A percentile compares a stretch with the other conserved stretches of the same genome.
phyloP scores from a whole-genome alignment of 1,284 basidiomycete species.

The Melampsora allii-populina region DNA sequence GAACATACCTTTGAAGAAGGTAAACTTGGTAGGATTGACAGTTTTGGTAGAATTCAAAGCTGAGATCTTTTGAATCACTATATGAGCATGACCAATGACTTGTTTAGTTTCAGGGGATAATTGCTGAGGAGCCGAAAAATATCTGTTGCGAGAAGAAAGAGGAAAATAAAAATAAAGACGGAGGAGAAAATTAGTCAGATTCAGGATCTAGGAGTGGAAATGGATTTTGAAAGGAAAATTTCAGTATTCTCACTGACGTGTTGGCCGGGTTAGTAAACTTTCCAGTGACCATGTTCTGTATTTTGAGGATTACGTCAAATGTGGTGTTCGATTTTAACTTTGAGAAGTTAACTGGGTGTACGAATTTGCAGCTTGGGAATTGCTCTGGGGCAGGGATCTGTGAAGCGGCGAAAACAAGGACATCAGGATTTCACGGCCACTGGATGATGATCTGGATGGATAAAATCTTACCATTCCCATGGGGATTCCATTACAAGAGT shows the following conservation, averaged over 20 bases:
- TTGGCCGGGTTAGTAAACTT: conserved; percentile 15
- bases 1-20: conserved; percentile 32
- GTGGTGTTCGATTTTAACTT: conserved; percentile 11
- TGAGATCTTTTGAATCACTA: conserved; percentile 23
- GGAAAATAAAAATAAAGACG: too few relatives aligned
- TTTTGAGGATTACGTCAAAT: conserved; percentile 19
- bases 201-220: neutral
- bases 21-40: conserved; percentile 12
- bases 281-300: conserved; percentile 35
- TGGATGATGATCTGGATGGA: neutral
- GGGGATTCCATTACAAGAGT: conserved; percentile 33
- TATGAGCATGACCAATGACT: conserved; percentile 33
- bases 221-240: neutral
- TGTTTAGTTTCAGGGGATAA: conserved; percentile 9
- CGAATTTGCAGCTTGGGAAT: conserved; percentile 31
- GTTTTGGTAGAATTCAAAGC: conserved; percentile 9
- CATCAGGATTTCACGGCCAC: neutral
- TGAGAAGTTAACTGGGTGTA: conserved; percentile 34
- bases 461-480: conserved; percentile 37
- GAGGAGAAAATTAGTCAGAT: neutral
- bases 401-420: neutral
- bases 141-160: conserved; percentile 4
- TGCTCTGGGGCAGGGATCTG: conserved; percentile 22
- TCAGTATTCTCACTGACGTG: conserved; percentile 1
- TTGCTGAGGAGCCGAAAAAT: conserved; percentile 28